Conservation (phyloP, 768 basidiomycete species). For the Mycena rebaudengoi region DNA sequence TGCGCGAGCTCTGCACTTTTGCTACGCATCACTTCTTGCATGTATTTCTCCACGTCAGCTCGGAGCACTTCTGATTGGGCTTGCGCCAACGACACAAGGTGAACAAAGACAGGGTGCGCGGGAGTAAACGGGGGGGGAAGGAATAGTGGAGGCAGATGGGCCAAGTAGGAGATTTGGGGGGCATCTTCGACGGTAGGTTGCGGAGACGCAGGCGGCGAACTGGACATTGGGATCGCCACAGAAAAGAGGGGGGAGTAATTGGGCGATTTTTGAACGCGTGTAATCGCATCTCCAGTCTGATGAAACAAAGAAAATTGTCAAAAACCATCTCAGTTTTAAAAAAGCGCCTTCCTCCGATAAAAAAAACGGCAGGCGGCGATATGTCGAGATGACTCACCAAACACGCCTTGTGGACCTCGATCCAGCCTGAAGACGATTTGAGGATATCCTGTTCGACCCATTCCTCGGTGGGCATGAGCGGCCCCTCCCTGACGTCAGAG, state of each 20-base stretch:
- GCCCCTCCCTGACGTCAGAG: slow-evolving; percentile 67
- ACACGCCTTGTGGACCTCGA: slow-evolving; percentile 72
- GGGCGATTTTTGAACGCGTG: slow-evolving; percentile 46
- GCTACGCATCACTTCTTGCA: slow-evolving; percentile 61
- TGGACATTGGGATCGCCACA: slow-evolving; percentile 50
- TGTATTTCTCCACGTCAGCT: slow-evolving; percentile 57
- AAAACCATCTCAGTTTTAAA: neutral
- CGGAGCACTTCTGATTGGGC: slow-evolving; percentile 64
- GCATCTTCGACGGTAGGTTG: slow-evolving; percentile 31
- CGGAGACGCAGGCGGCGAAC: slow-evolving; percentile 36
- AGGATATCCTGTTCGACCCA: slow-evolving; percentile 81
- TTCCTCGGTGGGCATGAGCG: slow-evolving; percentile 74
- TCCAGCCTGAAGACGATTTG: slow-evolving; percentile 74
- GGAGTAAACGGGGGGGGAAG: slow-evolving; percentile 82
- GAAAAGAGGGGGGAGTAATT: slow-evolving; percentile 57
- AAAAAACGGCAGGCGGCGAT: neutral
- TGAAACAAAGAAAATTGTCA: slow-evolving; percentile 24
- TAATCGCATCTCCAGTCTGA: slow-evolving; percentile 50
- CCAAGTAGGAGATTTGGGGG: slow-evolving; percentile 51
- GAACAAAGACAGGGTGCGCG: slow-evolving; percentile 73
- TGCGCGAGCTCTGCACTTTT: slow-evolving; percentile 50
- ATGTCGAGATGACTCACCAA: slow-evolving; percentile 60
- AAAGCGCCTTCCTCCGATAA: neutral
- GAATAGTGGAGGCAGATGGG: slow-evolving; percentile 67
- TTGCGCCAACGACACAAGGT: slow-evolving; percentile 67